Conservation (phyloP, 108 stramenopile genomes). For the Aureococcus anophagefferens region DNA sequence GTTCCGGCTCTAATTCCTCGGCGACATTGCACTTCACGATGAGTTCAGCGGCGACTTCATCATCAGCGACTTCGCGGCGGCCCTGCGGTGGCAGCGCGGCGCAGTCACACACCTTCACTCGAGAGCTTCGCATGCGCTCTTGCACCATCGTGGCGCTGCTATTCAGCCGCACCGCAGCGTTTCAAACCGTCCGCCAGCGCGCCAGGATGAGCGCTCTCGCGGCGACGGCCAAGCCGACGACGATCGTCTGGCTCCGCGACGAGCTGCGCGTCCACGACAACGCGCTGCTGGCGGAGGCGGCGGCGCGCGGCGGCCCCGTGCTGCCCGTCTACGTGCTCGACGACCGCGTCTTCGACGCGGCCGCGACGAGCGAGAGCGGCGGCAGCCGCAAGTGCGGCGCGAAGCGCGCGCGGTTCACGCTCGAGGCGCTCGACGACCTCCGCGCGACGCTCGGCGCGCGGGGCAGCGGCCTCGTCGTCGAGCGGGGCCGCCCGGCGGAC, state of each 20-base stretch:
- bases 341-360: constrained; percentile 51
- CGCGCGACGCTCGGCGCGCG: constrained; percentile 39
- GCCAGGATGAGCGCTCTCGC: no score
- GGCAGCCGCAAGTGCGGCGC: constrained; percentile 54
- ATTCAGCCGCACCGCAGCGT: no score
- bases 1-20: no score
- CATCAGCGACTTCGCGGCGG: no score
- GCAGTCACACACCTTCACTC: no score
- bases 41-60: no score
- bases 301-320: neutral
- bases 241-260: neutral
- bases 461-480: constrained; percentile 54
- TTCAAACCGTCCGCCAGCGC: no score
- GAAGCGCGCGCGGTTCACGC: constrained; percentile 58
- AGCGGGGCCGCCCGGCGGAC: constrained; percentile 52
- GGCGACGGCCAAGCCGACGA: no score
- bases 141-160: no score
- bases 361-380: constrained; percentile 36
- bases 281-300: neutral
- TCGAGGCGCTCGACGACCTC: constrained; percentile 62
- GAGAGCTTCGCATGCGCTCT: no score
- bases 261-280: constrained; percentile 1
- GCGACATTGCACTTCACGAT: no score
- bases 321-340: constrained; percentile 73
- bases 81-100: no score